Conservation (phyloP, 2,329 filamentous ascomycete species). For the Colletotrichum tanaceti region DNA sequence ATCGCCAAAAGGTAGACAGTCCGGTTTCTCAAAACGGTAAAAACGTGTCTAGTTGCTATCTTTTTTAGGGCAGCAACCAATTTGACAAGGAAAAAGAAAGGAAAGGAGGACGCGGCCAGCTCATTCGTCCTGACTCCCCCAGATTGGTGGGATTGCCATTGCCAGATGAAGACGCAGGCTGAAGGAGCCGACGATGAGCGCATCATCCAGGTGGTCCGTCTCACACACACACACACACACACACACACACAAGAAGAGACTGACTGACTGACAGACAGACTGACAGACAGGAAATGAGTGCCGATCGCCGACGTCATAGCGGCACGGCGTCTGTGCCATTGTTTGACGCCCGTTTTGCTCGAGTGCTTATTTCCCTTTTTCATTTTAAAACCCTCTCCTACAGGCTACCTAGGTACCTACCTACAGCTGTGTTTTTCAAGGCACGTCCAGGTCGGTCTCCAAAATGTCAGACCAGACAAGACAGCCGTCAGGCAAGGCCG, state of each 20-base stretch:
- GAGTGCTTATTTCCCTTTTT: constrained; percentile 1
- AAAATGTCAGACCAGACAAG: constrained; percentile 14
- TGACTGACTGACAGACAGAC: too few relatives aligned
- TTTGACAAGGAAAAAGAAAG: too few relatives aligned
- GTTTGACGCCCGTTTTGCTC: constrained; percentile 36
- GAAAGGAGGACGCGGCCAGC: background rate
- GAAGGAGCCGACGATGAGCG: background rate
- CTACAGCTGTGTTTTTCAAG: too few relatives aligned
- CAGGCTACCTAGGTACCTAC: too few relatives aligned
- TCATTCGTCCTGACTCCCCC: background rate
- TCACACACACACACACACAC: background rate
- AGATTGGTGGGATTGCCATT: background rate
- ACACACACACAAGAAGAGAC: too few relatives aligned
- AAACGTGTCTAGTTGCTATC: background rate
- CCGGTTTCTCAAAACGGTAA: too few relatives aligned
- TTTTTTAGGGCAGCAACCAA: background rate
- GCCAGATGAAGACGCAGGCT: background rate
- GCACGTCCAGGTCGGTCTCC: too few relatives aligned
- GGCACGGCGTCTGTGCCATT: constrained; percentile 19
- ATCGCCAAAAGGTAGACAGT: too few relatives aligned
- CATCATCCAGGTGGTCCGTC: background rate
- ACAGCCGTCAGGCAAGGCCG: constrained; percentile 17
- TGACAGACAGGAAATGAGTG: background rate
- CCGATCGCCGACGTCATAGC: constrained; percentile 36
- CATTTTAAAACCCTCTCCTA: background rate